Percentiles rank a stretch among this genome's conserved stretches.
phyloP scores from a whole-genome alignment of 1,284 basidiomycete genomes.

The Somion occarium region DNA sequence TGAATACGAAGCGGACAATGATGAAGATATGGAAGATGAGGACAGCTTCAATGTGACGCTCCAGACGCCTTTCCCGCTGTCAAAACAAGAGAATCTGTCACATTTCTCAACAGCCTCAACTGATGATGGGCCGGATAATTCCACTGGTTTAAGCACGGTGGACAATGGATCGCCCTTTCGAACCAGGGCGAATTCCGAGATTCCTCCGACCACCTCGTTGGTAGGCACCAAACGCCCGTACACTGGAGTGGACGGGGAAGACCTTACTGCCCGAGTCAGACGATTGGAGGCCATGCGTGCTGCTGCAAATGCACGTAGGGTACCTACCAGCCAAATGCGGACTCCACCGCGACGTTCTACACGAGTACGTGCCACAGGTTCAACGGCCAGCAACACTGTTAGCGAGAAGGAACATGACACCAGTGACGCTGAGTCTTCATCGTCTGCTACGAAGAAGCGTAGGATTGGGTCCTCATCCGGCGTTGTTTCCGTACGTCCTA shows the following conservation, averaged over 20 bases:
- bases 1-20: constrained; percentile 27
- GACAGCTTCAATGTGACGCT: constrained; percentile 64
- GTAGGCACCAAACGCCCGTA: background rate
- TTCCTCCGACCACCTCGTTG: constrained; percentile 21
- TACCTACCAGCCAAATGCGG: background rate
- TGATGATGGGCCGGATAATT: constrained; percentile 28
- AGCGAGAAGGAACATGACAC: no score
- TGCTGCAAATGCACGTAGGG: background rate
- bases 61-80: constrained; percentile 45
- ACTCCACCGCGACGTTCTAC: background rate
- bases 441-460: background rate
- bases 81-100: constrained; percentile 16
- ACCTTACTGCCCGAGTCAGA: background rate
- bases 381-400: no score
- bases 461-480: background rate
- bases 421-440: background rate
- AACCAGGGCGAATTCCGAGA: constrained; percentile 39
- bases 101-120: constrained; percentile 27
- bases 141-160: constrained; percentile 42
- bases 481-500: background rate
- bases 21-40: constrained; percentile 45
- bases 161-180: constrained; percentile 41
- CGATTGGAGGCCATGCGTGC: background rate
- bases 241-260: background rate
- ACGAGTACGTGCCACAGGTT: background rate